Evolutionary conservation across 139 green algal genomes (phyloP).

Genomic region (Tetratostichococcus sp.): DNA sequence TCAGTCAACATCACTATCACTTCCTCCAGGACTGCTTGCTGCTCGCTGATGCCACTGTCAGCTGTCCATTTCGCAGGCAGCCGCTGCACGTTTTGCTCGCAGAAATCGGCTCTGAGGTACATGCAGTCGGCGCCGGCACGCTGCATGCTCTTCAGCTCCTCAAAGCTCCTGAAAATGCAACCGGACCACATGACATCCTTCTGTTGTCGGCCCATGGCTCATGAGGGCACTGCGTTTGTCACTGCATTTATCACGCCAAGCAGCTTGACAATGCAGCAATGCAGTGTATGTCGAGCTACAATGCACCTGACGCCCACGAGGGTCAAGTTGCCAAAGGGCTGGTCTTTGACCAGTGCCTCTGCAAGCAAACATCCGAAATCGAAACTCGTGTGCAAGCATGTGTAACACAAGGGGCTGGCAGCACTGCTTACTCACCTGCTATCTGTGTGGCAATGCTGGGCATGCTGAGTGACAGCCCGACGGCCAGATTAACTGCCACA

Average conservation of each 20-base stretch:
- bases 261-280: too few species aligned
- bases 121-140: neutral
- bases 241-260: too few species aligned
- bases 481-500: constrained; percentile 34
- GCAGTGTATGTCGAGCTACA: neutral
- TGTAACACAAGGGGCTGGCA: too few species aligned
- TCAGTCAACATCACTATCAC: neutral
- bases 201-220: too few species aligned
- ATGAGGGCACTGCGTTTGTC: too few species aligned
- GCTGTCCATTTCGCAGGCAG: neutral
- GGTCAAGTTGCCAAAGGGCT: neutral
- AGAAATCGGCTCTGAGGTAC: neutral
- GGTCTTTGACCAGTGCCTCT: neutral
- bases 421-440: constrained; percentile 11
- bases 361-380: neutral
- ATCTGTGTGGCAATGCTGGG: constrained; percentile 56
- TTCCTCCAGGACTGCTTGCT: neutral
- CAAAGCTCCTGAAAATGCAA: neutral
- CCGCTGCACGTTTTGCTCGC: neutral
- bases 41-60: neutral
- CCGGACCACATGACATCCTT: too few species aligned
- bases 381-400: too few species aligned
- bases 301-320: neutral
- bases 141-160: neutral
- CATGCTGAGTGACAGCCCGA: constrained; percentile 55